Conservation (phyloP, 148 eudicot genomes). For the Spergularia bocconei region DNA sequence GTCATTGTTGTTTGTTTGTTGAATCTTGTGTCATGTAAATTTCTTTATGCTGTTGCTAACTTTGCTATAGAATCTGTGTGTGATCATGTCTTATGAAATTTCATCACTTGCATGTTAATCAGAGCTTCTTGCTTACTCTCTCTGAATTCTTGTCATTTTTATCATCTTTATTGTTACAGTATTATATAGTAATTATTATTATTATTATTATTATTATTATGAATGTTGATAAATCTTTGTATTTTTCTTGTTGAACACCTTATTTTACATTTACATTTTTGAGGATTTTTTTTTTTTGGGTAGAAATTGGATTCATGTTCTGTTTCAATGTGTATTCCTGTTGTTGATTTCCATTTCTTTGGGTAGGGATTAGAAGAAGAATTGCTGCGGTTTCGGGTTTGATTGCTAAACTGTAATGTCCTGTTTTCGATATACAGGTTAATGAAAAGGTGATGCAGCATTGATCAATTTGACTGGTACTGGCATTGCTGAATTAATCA, state of each 20-base stretch:
- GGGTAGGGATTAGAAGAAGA: too few relatives aligned
- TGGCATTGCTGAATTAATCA: slow-evolving; percentile 13
- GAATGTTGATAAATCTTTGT: not conserved
- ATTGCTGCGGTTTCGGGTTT: too few relatives aligned
- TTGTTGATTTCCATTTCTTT: too few relatives aligned
- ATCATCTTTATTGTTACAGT: not conserved
- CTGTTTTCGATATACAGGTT: slow-evolving; percentile 19
- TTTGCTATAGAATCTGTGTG: too few relatives aligned
- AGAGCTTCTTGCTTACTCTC: not conserved
- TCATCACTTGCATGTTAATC: too few relatives aligned
- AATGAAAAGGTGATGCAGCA: slow-evolving; percentile 14
- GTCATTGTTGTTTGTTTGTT: too few relatives aligned
- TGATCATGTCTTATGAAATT: too few relatives aligned
- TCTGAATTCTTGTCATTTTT: not conserved
- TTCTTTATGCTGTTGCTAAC: too few relatives aligned
- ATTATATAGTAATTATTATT: not conserved
- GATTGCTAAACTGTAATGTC: too few relatives aligned
- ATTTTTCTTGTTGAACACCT: too few relatives aligned
- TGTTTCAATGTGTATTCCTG: not conserved
- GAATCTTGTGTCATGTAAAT: too few relatives aligned
- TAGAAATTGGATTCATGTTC: not conserved
- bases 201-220: not conserved
- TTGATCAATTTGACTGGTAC: slow-evolving; percentile 10
- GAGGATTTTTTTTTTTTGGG: not conserved
- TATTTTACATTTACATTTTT: too few relatives aligned